Evolutionary conservation across 225 moss, liverwort and hornwort species (phyloP), one percentile per base, ranked within the genome.

Genomic region (Polytrichum commune): DNA sequence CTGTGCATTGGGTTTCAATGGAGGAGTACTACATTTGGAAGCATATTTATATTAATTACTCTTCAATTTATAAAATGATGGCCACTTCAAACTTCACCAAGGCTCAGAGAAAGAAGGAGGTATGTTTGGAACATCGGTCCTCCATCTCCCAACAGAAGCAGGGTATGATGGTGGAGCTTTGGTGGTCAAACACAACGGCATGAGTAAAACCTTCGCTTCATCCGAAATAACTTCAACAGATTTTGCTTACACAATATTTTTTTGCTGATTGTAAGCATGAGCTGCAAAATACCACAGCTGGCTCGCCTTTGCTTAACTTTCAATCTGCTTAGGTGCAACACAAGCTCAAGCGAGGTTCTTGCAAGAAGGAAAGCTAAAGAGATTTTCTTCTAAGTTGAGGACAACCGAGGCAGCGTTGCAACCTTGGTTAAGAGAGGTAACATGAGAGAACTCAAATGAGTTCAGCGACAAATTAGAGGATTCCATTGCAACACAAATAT

Each of bases 201-300:
- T 18, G 7, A 73, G 18, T 22, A 54, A 73, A 19, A 33, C 61
- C 8, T 78, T 78, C 54, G 73, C 73, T 22, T 69, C 60, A 19
- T 73, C 73, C 23, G n/a, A 19, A 13, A 55, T 53, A 58, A 78
- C 32, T 55, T 73, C 62, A 18, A 69, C 20, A 18, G 55, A 29
- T 13, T 63, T 78, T 35, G 63, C 28, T 55, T 73, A 69, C 72
- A 73, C 64, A 16, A 54, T 35, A 35, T 8, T 73, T 68, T 7
- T 78, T 67, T 62, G 78, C 68, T 27, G 68, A 73, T 73, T 78
- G 73, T 18, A 53, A 78, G 63, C 62, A 73, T 20, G 62, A 73
- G 72, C 29, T 78, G 54, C 68, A 67, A 1, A 68, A 62, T 26
- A 70, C 66, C 18, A 61, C 28, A 26, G 13, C 20, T 19, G 70